A percentile compares a stretch with the other conserved stretches of the same genome.
Evolutionary conservation across 495 filamentous ascomycete genomes (phyloP).

Genomic region (Tuber brumale): DNA sequence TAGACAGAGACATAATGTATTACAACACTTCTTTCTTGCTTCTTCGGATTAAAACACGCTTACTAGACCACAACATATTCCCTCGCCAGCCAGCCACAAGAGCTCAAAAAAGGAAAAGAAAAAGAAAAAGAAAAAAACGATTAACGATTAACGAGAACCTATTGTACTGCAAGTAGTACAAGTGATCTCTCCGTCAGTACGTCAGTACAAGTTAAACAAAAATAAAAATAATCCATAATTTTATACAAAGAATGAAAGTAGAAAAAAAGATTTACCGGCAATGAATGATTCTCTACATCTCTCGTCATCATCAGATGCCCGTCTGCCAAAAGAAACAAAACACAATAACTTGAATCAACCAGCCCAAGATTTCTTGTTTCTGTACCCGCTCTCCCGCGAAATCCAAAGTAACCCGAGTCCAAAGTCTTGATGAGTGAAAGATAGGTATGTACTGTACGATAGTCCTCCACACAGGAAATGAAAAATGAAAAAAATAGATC

Average conservation of each 20-base stretch:
- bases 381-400: not conserved
- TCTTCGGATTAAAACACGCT: not conserved
- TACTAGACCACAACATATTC: not conserved
- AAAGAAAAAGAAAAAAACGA: not conserved
- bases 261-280: not conserved
- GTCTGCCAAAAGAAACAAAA: not conserved
- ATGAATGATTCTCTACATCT: not conserved
- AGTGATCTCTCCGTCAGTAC: not conserved
- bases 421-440: not conserved
- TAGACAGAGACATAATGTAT: not conserved
- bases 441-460: not conserved
- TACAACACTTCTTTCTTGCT: not conserved
- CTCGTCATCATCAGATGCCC: not conserved
- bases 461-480: not conserved
- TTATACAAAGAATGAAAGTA: not conserved
- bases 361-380: not conserved
- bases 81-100: not conserved
- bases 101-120: not conserved
- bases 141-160: not conserved
- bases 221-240: not conserved
- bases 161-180: not conserved
- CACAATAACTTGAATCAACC: not conserved
- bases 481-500: not conserved
- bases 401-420: not conserved
- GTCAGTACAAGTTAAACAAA: not conserved